Percentiles rank a stretch among this genome's conserved stretches.
Conservation (phyloP, 345 rosid genomes). For the Excoecaria cochinchinensis region DNA sequence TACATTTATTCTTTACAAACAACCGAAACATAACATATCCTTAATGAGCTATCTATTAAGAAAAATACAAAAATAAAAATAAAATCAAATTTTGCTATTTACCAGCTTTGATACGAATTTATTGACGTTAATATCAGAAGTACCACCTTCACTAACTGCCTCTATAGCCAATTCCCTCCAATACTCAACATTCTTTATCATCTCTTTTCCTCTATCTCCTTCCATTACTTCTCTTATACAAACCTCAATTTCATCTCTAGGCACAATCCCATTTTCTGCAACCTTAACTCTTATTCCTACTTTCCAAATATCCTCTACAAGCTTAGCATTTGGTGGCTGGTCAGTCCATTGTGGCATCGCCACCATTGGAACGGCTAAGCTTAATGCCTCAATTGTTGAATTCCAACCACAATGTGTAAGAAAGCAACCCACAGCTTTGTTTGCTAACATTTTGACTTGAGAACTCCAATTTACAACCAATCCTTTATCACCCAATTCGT, state of each 20-base stretch:
- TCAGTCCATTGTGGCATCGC: constrained; percentile 33
- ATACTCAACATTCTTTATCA: constrained; percentile 11
- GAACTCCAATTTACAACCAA: constrained; percentile 13
- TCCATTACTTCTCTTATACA: constrained; percentile 26
- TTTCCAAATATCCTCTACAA: constrained; percentile 28
- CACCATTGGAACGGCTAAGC: constrained; percentile 33
- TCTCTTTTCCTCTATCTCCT: constrained; percentile 12
- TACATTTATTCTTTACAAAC: no score
- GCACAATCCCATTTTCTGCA: constrained; percentile 17
- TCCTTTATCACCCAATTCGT: constrained; percentile 13
- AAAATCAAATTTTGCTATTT: neutral
- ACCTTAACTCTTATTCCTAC: constrained; percentile 26
- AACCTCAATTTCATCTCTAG: constrained; percentile 21
- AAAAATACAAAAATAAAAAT: no score
- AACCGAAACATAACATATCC: no score
- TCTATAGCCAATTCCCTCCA: constrained; percentile 29
- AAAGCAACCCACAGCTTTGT: constrained; percentile 23
- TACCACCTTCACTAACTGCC: constrained; percentile 22
- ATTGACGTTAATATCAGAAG: constrained; percentile 16
- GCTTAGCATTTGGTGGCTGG: constrained; percentile 22
- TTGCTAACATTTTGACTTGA: constrained; percentile 19
- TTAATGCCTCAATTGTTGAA: constrained; percentile 32
- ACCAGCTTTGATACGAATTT: neutral
- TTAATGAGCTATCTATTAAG: no score
- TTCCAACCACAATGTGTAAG: constrained; percentile 30